These are phyloP conservation scores for Cyanodermella asteris DNA, from an alignment of 2,329 filamentous ascomycete genomes.

Conservation along the genomic window DNA sequence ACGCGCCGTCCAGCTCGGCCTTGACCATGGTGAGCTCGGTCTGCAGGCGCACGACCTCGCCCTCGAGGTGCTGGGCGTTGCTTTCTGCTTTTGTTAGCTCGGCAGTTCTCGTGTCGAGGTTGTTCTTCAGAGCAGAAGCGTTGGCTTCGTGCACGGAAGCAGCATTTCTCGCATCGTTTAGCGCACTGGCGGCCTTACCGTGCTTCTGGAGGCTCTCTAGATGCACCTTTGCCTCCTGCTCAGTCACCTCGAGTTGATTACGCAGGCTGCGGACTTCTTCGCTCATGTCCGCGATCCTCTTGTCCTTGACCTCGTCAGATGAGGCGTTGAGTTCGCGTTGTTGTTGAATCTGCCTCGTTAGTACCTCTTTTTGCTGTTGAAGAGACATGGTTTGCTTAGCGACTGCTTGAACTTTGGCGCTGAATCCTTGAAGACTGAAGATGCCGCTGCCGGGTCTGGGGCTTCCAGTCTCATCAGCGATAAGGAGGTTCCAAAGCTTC, in stretches of 20 bases:
- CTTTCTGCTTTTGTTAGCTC: conserved; percentile 20
- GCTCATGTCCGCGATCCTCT: conserved; percentile 22
- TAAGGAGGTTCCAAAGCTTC: conserved; percentile 36
- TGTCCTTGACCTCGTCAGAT: conserved; percentile 41
- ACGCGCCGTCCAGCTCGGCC: conserved; percentile 84
- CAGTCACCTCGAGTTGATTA: conserved; percentile 36
- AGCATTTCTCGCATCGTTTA: too few relatives aligned
- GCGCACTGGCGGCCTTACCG: conserved; percentile 1
- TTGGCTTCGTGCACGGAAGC: conserved; percentile 11
- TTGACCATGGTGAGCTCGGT: conserved; percentile 75
- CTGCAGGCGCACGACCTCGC: conserved; percentile 41
- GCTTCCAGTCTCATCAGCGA: conserved; percentile 32
- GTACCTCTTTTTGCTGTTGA: conserved; percentile 69
- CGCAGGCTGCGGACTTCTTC: conserved; percentile 37
- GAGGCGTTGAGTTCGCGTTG: conserved; percentile 83
- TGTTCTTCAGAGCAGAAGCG: conserved; percentile 13
- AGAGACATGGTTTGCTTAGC: conserved; percentile 56
- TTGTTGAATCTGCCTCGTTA: conserved; percentile 84
- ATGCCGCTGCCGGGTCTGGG: too few relatives aligned
- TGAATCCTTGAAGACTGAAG: conserved; percentile 58
- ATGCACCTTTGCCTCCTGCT: conserved; percentile 16
- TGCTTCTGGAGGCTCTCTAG: conserved; percentile 3
- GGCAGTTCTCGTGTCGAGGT: conserved; percentile 14
- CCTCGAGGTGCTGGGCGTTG: conserved; percentile 33
- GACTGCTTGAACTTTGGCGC: conserved; percentile 55